Base-by-base conservation (phyloP, 2,329 filamentous ascomycete species). In the Gnomoniopsis sp. region DNA sequence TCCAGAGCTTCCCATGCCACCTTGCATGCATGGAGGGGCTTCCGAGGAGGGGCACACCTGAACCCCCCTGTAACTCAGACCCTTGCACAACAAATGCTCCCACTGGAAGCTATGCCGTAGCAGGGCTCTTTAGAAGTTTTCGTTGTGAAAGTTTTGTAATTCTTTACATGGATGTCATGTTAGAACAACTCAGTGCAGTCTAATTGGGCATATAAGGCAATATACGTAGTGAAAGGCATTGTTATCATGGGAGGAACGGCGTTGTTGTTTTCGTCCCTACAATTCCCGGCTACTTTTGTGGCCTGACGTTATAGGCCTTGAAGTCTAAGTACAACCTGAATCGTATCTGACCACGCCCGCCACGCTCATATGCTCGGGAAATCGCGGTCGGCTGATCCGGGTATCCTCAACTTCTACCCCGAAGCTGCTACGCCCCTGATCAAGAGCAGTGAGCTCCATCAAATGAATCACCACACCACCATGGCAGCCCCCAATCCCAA, bases 241-340 rank as follows among this genome's bases (percentile, higher is more conserved):
- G 8, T 30, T 8, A 30, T 30, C 8, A 4, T 30, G 26, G n/a
- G 8, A 30, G 26, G 26, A 30, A 30, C 26, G 4, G 8, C 4
- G 26, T n/a, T 17, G 14, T 14, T 36, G 26, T 54, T 11, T 50
- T 12, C 17, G 22, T 50, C 34, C 53, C 53, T 56, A 50, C 36
- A 49, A 22, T 43, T 56, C 47, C 53, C 53, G 53, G 53, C 48
- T 47, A 19, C 44, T 33, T 26, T 26, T 49, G 46, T 55, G 53
- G 53, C 46, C 53, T 56, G 53, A 56, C n/a, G 47, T 56, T 49
- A 19, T 44, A 56, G 46, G 53, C 47, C 7, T n/a, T 17, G 23
- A 33, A 17, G 15, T 44, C n/a, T 56, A 43, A 33, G 33, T 19
- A 21, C 8, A 44, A 17, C 36, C 53, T 49, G 22, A 56, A 33